Evolutionary conservation across 2,329 filamentous ascomycete genomes (phyloP), one percentile per base, ranked within the genome.

Genomic region (Acephala macrosclerotiorum): DNA sequence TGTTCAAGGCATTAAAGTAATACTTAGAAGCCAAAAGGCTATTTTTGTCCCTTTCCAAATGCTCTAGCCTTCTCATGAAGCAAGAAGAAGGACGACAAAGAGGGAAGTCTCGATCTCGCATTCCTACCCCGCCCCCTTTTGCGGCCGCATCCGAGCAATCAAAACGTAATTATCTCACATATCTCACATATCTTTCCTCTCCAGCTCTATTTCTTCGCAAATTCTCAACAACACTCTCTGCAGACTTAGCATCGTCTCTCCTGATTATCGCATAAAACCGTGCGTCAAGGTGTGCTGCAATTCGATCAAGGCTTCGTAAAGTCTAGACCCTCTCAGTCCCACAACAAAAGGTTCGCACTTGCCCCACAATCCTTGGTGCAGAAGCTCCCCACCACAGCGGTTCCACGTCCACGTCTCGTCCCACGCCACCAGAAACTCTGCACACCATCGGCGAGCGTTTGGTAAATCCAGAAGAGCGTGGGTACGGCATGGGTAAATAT

Each of bases 71-170:
- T 9, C 9, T 9, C 4, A 33, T 4, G 29, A 33, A 33, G 29
- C 4, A 33, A 33, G 29, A 33, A 5, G 29, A 42, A 42, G 40
- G 2, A 42, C n/a, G 6, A n/a, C 18, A 18, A 7, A n/a, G 40
- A 6, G 16, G 40, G 40, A 33, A 33, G 45, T n/a, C n/a, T 49
- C 20, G 45, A 49, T 7, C n/a, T 1, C n/a, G 45, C 45, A 12
- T 20, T 49, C 45, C 25, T 49, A 22, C 45, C n/a, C 45, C n/a
- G n/a, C n/a, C n/a, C 45, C n/a, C 45, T 49, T 49, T 49, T 49
- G 45, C n/a, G n/a, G n/a, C n/a, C n/a, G 45, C 45, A 49, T n/a
- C 4, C 11, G 20, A 49, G 45, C 45, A 12, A 42, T 42, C 40
- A 42, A 42, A 42, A 16, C 29, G n/a, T n/a, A n/a, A n/a, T n/a